Conservation (phyloP, 2,329 filamentous ascomycete genomes). For the Penicillium sp. region DNA sequence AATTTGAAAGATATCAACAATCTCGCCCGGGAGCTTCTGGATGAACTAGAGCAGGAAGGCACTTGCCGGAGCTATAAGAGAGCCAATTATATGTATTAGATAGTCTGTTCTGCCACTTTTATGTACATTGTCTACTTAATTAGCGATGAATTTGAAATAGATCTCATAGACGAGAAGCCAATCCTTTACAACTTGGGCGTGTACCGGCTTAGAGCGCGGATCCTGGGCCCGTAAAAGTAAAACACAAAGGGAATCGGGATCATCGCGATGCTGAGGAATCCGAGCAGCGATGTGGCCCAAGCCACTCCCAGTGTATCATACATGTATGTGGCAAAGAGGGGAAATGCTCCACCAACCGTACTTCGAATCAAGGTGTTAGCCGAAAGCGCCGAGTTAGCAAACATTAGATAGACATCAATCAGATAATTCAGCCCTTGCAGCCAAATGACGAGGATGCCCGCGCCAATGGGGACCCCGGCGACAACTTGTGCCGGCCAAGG, state of each 20-base stretch:
- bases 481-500: conserved; percentile 54
- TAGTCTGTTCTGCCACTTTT: neutral
- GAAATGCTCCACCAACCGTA: conserved; percentile 41
- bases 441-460: conserved; percentile 51
- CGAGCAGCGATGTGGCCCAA: conserved; percentile 47
- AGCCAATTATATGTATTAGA: neutral
- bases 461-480: conserved; percentile 51
- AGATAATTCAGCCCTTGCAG: conserved; percentile 50
- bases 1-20: conserved; percentile 1
- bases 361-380: conserved; percentile 44
- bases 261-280: conserved; percentile 12
- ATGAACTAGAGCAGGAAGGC: neutral
- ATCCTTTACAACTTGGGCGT: too few relatives aligned
- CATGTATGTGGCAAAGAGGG: conserved; percentile 41
- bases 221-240: conserved; percentile 4
- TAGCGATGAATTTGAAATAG: neutral
- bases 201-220: neutral
- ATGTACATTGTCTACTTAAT: neutral
- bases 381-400: conserved; percentile 48
- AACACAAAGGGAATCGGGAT: conserved; percentile 4
- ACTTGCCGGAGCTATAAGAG: neutral
- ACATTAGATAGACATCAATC: conserved; percentile 48
- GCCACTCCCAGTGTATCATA: conserved; percentile 44
- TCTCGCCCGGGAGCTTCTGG: neutral
- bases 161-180: neutral